These are phyloP conservation scores for Aspergillus candidus DNA, from an alignment of 2,329 filamentous ascomycete genomes.

Conservation along the genomic window DNA sequence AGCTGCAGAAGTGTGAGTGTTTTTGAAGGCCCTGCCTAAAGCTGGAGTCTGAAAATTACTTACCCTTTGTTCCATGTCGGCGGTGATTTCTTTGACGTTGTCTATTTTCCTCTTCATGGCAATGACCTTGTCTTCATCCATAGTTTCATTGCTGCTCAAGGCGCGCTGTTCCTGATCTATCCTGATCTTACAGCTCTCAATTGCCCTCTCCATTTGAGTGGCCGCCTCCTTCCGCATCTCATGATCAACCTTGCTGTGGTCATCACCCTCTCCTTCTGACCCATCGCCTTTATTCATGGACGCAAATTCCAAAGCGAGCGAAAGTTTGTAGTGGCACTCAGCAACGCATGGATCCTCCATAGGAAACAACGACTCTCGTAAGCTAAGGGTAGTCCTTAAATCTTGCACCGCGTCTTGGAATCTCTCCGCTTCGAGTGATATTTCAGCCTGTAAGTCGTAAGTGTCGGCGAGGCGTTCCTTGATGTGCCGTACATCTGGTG, in stretches of 20 bases:
- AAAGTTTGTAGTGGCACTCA: constrained; percentile 94
- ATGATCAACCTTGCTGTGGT: constrained; percentile 44
- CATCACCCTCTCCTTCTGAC: constrained; percentile 33
- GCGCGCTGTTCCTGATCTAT: constrained; percentile 49
- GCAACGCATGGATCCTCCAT: constrained; percentile 79
- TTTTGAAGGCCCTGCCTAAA: background rate
- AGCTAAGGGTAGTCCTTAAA: constrained; percentile 66
- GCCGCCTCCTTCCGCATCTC: constrained; percentile 53
- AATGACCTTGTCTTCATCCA: constrained; percentile 36
- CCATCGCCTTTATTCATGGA: constrained; percentile 55
- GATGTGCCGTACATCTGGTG: constrained; percentile 50
- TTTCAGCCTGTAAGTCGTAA: constrained; percentile 89
- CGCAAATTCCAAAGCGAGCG: constrained; percentile 87
- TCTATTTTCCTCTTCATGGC: constrained; percentile 45
- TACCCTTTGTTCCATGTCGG: constrained; percentile 56
- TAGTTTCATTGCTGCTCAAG: constrained; percentile 31
- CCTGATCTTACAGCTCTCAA: constrained; percentile 51
- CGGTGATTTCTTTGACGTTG: constrained; percentile 56
- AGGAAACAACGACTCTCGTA: constrained; percentile 73
- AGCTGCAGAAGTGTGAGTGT: constrained; percentile 34
- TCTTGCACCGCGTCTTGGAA: constrained; percentile 85
- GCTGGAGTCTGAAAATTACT: constrained; percentile 14
- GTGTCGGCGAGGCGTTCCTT: constrained; percentile 88
- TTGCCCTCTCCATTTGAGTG: constrained; percentile 55
- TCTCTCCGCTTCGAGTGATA: constrained; percentile 93